phyloP scores from a whole-genome alignment of 768 basidiomycete genomes.

The Rubroboletus pulcherrimus region DNA sequence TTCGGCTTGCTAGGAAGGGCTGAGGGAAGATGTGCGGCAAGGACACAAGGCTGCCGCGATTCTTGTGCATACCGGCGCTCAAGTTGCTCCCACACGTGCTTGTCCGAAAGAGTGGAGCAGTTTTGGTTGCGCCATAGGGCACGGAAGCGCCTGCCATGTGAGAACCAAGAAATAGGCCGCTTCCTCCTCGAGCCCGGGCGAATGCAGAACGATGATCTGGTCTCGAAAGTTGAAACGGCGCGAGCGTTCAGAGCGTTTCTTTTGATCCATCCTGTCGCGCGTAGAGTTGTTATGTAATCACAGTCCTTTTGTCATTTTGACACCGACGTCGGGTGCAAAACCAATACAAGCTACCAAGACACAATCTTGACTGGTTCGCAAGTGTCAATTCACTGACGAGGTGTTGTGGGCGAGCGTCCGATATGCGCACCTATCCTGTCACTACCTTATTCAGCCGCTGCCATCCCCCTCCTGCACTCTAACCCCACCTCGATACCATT shows the following conservation, averaged over 20 bases:
- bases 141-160: background rate
- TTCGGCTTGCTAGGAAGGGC: background rate
- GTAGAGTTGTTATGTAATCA: no score
- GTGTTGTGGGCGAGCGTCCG: no score
- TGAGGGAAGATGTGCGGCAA: background rate
- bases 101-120: background rate
- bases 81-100: background rate
- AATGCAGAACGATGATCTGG: background rate
- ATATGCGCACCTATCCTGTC: background rate
- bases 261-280: background rate
- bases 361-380: no score
- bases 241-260: background rate
- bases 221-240: background rate
- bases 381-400: no score
- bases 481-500: background rate
- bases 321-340: background rate
- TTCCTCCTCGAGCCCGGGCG: background rate
- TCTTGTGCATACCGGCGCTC: background rate
- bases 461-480: background rate
- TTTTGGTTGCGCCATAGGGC: background rate
- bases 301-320: no score
- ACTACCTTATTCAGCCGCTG: background rate
- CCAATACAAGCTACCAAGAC: no score
- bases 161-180: no score
- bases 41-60: no score